Conservation (phyloP, 257 asterid genomes). For the Solanum medicagineum region DNA sequence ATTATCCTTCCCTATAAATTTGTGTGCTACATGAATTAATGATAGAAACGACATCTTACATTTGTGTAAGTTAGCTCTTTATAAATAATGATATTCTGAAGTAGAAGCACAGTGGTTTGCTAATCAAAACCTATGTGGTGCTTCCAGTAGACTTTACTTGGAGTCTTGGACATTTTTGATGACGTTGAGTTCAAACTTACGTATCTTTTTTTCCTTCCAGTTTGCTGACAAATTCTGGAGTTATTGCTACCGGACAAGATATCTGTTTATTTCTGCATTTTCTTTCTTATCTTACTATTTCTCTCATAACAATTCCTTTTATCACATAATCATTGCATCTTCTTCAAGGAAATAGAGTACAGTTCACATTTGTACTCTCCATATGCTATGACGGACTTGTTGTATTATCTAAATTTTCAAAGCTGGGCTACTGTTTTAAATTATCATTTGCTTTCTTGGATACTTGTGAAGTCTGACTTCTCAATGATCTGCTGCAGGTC, state of each 20-base stretch:
- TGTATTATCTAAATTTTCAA: neutral
- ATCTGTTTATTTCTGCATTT: neutral
- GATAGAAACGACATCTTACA: neutral
- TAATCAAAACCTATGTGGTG: neutral
- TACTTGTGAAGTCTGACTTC: neutral
- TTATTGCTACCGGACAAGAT: neutral
- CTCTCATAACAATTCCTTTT: neutral
- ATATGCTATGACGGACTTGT: neutral
- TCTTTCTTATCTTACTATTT: neutral
- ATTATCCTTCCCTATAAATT: neutral
- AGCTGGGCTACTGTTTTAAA: neutral
- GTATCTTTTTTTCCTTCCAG: neutral
- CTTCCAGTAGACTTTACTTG: neutral
- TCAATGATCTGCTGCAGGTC: constrained; percentile 35
- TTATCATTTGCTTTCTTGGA: neutral
- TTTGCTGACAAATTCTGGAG: neutral
- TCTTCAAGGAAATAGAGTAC: neutral
- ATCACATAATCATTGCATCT: neutral
- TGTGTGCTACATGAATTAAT: neutral
- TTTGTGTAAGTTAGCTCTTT: neutral
- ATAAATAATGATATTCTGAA: neutral
- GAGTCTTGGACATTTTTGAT: neutral
- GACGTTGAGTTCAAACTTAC: neutral
- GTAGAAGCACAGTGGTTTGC: neutral
- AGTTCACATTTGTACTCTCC: neutral